Conservation (phyloP, 75 land plant species). For the Cryptomeria japonica region DNA sequence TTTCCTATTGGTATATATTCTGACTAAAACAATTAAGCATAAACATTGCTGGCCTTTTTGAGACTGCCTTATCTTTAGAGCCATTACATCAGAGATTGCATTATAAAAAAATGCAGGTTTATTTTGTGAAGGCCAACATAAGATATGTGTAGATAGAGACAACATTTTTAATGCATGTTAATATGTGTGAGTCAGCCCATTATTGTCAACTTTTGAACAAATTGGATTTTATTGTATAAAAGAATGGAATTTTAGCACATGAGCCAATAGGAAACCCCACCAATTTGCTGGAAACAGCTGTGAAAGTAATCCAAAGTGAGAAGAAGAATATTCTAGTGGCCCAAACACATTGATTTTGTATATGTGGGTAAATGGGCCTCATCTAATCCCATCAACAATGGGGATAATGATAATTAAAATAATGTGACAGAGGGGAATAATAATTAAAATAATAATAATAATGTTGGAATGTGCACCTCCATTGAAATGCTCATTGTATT, state of each 20-base stretch:
- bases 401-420: background rate
- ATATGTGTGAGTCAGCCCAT: background rate
- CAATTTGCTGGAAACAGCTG: background rate
- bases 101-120: no score
- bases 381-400: background rate
- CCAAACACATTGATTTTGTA: background rate
- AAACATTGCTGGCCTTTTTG: background rate
- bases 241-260: background rate
- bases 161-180: background rate
- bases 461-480: background rate
- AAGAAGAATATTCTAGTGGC: no score
- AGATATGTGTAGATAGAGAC: background rate
- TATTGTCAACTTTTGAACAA: background rate
- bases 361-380: background rate
- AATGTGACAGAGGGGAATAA: no score
- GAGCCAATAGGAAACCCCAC: background rate
- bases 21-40: background rate
- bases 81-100: background rate
- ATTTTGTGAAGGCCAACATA: no score
- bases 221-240: background rate
- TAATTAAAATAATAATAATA: no score
- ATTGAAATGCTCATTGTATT: background rate
- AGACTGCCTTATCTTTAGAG: background rate
- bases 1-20: no score
- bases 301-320: background rate